These are phyloP conservation scores for Saccharomycopsis capsularis DNA, from an alignment of 805 yeast genomes.

Conservation along the genomic window DNA sequence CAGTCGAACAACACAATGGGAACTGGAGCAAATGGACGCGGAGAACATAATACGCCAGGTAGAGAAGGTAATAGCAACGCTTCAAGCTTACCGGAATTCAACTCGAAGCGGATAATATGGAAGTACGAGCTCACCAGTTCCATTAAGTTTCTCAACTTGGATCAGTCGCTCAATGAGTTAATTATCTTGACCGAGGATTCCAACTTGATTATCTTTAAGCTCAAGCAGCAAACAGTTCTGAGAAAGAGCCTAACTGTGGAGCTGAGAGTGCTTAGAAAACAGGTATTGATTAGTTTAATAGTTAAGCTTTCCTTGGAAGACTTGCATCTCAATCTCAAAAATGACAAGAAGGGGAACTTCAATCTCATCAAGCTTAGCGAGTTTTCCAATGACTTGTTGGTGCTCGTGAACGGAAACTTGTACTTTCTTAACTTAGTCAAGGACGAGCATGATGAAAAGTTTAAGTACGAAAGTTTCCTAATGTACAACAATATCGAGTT, in stretches of 20 bases:
- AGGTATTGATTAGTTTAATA: constrained; percentile 18
- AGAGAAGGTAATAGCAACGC: neutral
- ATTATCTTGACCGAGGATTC: constrained; percentile 22
- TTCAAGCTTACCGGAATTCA: constrained; percentile 18
- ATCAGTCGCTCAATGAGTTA: constrained; percentile 22
- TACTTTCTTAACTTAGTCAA: constrained; percentile 21
- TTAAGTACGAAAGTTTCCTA: constrained; percentile 14
- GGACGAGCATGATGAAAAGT: neutral
- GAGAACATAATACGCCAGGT: no score
- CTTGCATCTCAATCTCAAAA: constrained; percentile 12
- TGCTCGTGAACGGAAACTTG: constrained; percentile 26
- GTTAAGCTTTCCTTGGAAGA: constrained; percentile 20
- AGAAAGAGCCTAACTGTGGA: constrained; percentile 6
- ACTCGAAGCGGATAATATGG: constrained; percentile 26
- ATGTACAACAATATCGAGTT: constrained; percentile 21
- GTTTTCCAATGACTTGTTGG: constrained; percentile 23
- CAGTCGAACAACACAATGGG: no score
- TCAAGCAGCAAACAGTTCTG: constrained; percentile 20
- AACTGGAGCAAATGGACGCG: neutral
- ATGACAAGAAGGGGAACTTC: constrained; percentile 20
- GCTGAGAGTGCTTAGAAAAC: constrained; percentile 9
- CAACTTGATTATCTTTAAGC: constrained; percentile 25
- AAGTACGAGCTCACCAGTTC: constrained; percentile 26
- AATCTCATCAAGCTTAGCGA: constrained; percentile 13
- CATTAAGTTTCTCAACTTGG: constrained; percentile 22